Base-by-base conservation (phyloP, 495 filamentous ascomycete species). In the Acidomyces sp. region DNA sequence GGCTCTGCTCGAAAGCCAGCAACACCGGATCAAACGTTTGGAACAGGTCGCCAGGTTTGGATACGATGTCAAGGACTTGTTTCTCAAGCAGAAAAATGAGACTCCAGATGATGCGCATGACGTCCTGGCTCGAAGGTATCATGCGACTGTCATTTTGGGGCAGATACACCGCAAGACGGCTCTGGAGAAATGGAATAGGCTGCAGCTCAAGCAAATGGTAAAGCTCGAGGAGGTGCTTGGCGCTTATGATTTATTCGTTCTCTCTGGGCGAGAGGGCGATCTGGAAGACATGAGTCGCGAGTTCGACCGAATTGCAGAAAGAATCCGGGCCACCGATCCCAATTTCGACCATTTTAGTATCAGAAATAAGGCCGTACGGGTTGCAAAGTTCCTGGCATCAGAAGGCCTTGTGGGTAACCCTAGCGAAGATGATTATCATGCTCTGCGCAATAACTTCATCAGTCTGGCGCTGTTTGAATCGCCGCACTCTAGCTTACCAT, bases 51-150 rank as follows among this genome's bases (percentile, higher is more conserved):
- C 77, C 39, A 59, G 66, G 29, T 62, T 75, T 48, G 90, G 86
- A 1, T 88, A 82, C 43, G 85, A 96, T 68, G 83, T 75, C 16
- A 94, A 94, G 55, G 90, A 94, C 55, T 76, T 73, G 17, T 67
- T 97, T 26, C 48, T 88, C 29, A 27, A 23, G 21, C 23, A 37
- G 26, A 65, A 69, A 41, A 74, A 93, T 50, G 59, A 62, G 7
- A 62, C 69, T 23, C 63, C 67, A 22, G 67, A 77, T n/a, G 64
- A 71, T 12, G 64, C 57, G 10, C 74, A 81, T 16, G 87, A 97
- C 64, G 68, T 78, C 37, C 61, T 97, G 48, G 84, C 90, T 12
- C 70, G 85, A 63, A 80, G 82, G 77, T 94, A 81, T 52, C 85
- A 82, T 54, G 76, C 80, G 28, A 69, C 68, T 46, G 72, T 74